A percentile compares a stretch with the other conserved stretches of the same genome.
Conservation (phyloP, 176 grass and related monocot genomes). For the Aegilops longissima region DNA sequence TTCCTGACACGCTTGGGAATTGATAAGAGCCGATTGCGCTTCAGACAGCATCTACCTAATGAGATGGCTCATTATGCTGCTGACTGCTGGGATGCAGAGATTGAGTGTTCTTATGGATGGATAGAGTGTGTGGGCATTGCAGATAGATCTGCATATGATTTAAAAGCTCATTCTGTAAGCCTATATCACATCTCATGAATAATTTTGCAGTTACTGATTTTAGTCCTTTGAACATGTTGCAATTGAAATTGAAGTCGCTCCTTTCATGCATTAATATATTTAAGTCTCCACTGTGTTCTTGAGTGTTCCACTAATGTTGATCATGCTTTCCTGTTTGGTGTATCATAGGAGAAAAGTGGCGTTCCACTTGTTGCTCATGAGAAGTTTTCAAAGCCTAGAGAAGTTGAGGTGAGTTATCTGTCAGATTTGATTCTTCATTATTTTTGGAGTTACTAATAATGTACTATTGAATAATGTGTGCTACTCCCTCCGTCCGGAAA, state of each 20-base stretch:
- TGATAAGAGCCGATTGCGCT: conserved; percentile 57
- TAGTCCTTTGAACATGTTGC: background rate
- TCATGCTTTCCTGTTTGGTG: background rate
- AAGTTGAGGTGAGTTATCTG: conserved; percentile 65
- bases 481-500: no score
- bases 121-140: conserved; percentile 87
- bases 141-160: conserved; percentile 88
- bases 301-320: conserved; percentile 16
- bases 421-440: background rate
- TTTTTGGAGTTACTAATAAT: background rate
- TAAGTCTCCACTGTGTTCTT: background rate
- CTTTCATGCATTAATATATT: conserved; percentile 1
- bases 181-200: background rate
- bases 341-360: conserved; percentile 71
- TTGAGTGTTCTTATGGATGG: conserved; percentile 82
- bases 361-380: conserved; percentile 72
- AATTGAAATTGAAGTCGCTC: background rate
- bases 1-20: conserved; percentile 76
- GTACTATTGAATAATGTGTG: background rate
- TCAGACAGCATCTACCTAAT: conserved; percentile 85
- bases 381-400: conserved; percentile 67
- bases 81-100: conserved; percentile 90
- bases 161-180: conserved; percentile 70
- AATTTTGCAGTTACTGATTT: background rate
- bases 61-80: conserved; percentile 94